Evolutionary conservation across 1,284 basidiomycete species (phyloP).

Genomic region (Cerrena zonata): DNA sequence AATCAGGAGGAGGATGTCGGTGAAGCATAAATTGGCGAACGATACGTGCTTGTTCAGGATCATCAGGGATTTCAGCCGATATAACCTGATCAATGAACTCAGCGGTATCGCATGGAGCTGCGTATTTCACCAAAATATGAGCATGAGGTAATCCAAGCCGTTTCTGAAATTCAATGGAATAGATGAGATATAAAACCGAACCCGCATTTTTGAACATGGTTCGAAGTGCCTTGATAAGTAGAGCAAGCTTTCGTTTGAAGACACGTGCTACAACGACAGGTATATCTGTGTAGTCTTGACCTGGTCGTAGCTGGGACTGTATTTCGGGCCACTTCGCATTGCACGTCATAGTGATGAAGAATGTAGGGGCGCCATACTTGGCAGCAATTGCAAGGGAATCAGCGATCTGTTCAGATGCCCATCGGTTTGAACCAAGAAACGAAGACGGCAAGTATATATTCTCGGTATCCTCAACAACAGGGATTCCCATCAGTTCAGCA

Average conservation of each 20-base stretch:
- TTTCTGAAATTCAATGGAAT: constrained; percentile 36
- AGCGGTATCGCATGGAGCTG: constrained; percentile 11
- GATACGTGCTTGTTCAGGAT: constrained; percentile 18
- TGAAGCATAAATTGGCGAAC: constrained; percentile 29
- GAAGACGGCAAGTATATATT: constrained; percentile 30
- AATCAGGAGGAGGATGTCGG: constrained; percentile 18
- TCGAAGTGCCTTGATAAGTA: constrained; percentile 20
- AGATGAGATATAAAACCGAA: constrained; percentile 21
- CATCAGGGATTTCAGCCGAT: constrained; percentile 28
- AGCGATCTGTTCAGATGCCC: constrained; percentile 30
- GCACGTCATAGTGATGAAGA: constrained; percentile 36
- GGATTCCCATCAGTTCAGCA: constrained; percentile 19
- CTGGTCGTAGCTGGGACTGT: constrained; percentile 19
- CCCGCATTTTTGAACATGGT: constrained; percentile 24
- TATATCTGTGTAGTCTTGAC: constrained; percentile 28
- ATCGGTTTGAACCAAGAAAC: constrained; percentile 29
- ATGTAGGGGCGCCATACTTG: constrained; percentile 25
- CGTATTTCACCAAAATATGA: constrained; percentile 31
- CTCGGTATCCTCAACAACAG: constrained; percentile 11
- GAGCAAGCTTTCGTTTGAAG: constrained; percentile 26
- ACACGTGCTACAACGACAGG: constrained; percentile 31
- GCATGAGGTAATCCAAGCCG: constrained; percentile 34
- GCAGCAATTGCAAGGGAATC: constrained; percentile 32
- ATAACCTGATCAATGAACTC: constrained; percentile 27
- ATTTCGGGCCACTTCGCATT: constrained; percentile 37